Conservation (phyloP, 805 yeast genomes). For the Cyberlindnera japonica region DNA sequence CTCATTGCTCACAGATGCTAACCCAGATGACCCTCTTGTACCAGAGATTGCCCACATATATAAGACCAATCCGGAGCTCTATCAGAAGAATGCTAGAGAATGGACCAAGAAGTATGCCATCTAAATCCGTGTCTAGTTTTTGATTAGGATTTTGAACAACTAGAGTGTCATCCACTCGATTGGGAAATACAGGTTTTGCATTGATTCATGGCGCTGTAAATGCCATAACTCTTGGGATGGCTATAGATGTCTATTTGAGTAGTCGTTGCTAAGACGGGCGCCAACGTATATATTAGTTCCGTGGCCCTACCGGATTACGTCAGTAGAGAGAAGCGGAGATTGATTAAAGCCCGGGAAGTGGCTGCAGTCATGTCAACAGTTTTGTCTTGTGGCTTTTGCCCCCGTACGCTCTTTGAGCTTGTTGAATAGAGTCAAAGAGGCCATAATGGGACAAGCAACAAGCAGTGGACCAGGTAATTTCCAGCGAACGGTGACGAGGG, state of each 20-base stretch:
- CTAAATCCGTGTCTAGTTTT: conserved; percentile 5
- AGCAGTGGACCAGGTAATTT: conserved; percentile 13
- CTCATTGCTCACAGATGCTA: conserved; percentile 94
- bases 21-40: conserved; percentile 98
- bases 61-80: conserved; percentile 89
- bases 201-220: conserved; percentile 5
- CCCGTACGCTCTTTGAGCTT: too few species aligned
- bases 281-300: too few species aligned
- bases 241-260: too few species aligned
- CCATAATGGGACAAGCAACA: conserved; percentile 24
- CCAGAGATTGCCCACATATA: conserved; percentile 97
- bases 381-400: too few species aligned
- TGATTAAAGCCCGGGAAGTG: too few species aligned
- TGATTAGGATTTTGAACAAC: neutral
- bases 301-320: too few species aligned
- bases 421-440: too few species aligned
- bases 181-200: conserved; percentile 21
- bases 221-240: too few species aligned
- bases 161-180: conserved; percentile 5
- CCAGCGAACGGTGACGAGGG: conserved; percentile 13
- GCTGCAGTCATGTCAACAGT: too few species aligned
- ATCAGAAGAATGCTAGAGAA: conserved; percentile 95
- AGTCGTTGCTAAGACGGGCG: too few species aligned
- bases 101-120: conserved; percentile 99
- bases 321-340: too few species aligned